Evolutionary conservation across 768 basidiomycete species (phyloP), one percentile per base, ranked within the genome.

Genomic region (Suillus subalutaceus): DNA sequence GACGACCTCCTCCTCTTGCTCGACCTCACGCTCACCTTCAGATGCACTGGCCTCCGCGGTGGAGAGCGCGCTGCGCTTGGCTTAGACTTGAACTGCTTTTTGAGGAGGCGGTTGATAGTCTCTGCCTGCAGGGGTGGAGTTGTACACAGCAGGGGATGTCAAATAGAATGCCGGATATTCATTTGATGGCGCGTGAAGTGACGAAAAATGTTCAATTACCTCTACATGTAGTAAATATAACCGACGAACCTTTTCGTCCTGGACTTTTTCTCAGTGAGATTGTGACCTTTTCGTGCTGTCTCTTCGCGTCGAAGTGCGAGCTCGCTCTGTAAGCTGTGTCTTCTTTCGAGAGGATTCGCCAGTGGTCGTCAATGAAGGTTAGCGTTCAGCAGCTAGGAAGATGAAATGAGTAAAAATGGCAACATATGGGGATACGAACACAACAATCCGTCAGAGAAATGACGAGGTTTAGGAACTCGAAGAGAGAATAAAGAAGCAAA

Each of bases 91-190:
- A 89, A 88, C 73, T 93, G 92, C 76, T 94, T 95, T 75, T 93
- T 93, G 61, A 96, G 84, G 16, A 96, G 83, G 35, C 94, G 89
- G 70, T 94, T 94, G 75, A 96, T 95, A 0, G 94, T 95, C 72
- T 95, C 94, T 32, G 88, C 88, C 91, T 94, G 70, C n/a, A 40
- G 50, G 32, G 40, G 43, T 32, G 10, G 23, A 18, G 18, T 64
- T 26, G 65, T 46, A 37, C 6, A 15, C 23, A 6, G 3, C 20
- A 62, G 30, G 57, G 37, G 58, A 26, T 62, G 57, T 12, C 58
- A 20, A 23, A 44, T 40, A 50, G 65, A 6, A 53, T 46, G 38
- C 62, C 56, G 26, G 48, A 55, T 35, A 20, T 35, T 5, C 35
- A 35, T 35, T 35, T 43, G 50, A n/a, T 48, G 43, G 58, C 15